Percentiles rank a stretch among this genome's conserved stretches.
These are phyloP conservation scores for Ophiostoma montium DNA, from an alignment of 2,329 filamentous ascomycete genomes.

Conservation along the genomic window DNA sequence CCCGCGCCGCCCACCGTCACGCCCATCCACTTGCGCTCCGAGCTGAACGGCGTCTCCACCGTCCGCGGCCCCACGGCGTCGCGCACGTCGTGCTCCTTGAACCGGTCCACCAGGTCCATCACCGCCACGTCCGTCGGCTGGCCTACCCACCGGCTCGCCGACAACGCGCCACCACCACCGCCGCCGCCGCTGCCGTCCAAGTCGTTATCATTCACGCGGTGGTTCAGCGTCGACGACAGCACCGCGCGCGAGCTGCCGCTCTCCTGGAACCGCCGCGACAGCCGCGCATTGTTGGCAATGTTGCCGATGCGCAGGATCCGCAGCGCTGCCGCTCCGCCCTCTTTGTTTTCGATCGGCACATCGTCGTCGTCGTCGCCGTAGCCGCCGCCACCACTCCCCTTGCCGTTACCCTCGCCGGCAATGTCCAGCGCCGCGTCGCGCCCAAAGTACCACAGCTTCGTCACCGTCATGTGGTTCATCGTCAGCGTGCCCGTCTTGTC, in stretches of 20 bases:
- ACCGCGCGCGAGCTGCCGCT: constrained; percentile 62
- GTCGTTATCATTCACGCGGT: constrained; percentile 30
- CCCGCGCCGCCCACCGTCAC: constrained; percentile 53
- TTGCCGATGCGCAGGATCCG: constrained; percentile 86
- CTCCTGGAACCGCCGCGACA: constrained; percentile 59
- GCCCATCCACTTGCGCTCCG: constrained; percentile 98
- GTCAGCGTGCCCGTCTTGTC: constrained; percentile 96
- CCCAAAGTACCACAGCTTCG: constrained; percentile 92
- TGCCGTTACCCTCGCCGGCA: constrained; percentile 26
- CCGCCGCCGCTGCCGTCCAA: too few relatives aligned
- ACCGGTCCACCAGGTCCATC: constrained; percentile 79
- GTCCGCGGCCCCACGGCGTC: constrained; percentile 71
- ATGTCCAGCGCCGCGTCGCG: constrained; percentile 36
- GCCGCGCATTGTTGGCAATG: constrained; percentile 84
- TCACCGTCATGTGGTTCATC: constrained; percentile 96
- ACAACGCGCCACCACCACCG: too few relatives aligned
- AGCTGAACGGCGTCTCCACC: constrained; percentile 88
- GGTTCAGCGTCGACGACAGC: constrained; percentile 67
- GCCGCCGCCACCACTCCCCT: too few relatives aligned
- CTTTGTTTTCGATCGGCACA: constrained; percentile 37
- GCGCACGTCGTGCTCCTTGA: constrained; percentile 82
- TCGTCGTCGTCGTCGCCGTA: constrained; percentile 22
- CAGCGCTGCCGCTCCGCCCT: constrained; percentile 60
- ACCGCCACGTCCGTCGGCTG: constrained; percentile 98
- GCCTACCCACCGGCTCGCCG: constrained; percentile 83